Percentiles rank a stretch among this genome's conserved stretches.
Evolutionary conservation across 148 eudicot genomes (phyloP).

Genomic region (Diospyros lotus): DNA sequence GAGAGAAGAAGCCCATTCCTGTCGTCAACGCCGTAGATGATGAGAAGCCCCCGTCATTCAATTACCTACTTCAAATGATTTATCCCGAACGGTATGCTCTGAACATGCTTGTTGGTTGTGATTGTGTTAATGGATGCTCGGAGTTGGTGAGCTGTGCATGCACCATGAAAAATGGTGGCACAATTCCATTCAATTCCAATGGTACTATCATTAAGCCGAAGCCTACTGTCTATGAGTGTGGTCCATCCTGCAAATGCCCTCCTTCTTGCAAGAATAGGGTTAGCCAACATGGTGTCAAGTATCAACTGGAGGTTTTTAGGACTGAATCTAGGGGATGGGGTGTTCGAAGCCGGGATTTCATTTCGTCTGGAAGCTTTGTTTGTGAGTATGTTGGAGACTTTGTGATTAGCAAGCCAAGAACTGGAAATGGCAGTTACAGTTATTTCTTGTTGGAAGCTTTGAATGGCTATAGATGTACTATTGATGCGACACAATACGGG

Average conservation of each 20-base stretch:
- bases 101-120: conserved; percentile 18
- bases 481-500: conserved; percentile 31
- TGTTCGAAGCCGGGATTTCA: conserved; percentile 24
- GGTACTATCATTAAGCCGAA: conserved; percentile 18
- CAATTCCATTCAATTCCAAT: conserved; percentile 21
- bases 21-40: conserved; percentile 21
- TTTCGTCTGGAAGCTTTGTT: conserved; percentile 35
- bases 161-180: conserved; percentile 29
- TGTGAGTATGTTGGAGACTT: conserved; percentile 40
- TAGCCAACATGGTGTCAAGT: conserved; percentile 21
- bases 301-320: conserved; percentile 21
- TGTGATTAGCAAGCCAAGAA: conserved; percentile 26
- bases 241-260: conserved; percentile 31
- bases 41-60: conserved; percentile 18
- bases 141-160: conserved; percentile 24
- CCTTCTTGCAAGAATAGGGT: conserved; percentile 25
- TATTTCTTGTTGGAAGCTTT: conserved; percentile 25
- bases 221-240: conserved; percentile 35
- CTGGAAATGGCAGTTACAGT: conserved; percentile 21
- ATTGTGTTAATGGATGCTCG: conserved; percentile 32
- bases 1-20: conserved; percentile 25
- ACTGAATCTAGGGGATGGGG: conserved; percentile 35
- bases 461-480: conserved; percentile 15
- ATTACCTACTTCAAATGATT: conserved; percentile 21
- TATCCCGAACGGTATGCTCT: conserved; percentile 18